Conservation (phyloP, 768 basidiomycete genomes). For the Pluteus cervinus region DNA sequence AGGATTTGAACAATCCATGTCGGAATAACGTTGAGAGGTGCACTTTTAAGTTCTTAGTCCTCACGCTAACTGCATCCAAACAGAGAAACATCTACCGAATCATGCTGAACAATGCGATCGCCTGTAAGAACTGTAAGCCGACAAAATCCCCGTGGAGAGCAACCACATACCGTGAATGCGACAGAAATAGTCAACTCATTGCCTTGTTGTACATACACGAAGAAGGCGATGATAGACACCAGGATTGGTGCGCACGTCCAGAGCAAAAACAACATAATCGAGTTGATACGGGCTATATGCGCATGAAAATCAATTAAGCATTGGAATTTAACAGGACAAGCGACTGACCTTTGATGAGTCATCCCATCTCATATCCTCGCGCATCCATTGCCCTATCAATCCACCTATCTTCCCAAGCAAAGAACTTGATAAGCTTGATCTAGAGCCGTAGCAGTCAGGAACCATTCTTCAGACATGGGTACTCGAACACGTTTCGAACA, state of each 20-base stretch:
- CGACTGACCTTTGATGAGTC: conserved; percentile 63
- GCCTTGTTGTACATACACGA: conserved; percentile 63
- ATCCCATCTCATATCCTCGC: conserved; percentile 63
- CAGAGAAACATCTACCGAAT: conserved; percentile 42
- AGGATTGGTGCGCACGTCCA: conserved; percentile 77
- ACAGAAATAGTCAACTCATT: conserved; percentile 41
- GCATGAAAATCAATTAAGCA: not conserved
- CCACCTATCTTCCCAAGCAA: conserved; percentile 79
- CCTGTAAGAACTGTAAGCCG: conserved; percentile 23
- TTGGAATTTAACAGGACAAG: not conserved
- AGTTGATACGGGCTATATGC: conserved; percentile 58
- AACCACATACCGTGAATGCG: conserved; percentile 3
- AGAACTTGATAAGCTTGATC: conserved; percentile 80
- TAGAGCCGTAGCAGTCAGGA: no score
- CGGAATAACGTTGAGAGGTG: conserved; percentile 76
- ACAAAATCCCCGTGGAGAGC: conserved; percentile 1
- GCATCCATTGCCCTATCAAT: conserved; percentile 58
- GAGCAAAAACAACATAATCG: conserved; percentile 60
- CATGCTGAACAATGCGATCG: conserved; percentile 84
- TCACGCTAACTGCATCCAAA: not conserved
- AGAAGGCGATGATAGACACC: conserved; percentile 78
- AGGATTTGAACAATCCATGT: conserved; percentile 74
- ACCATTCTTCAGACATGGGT: not conserved
- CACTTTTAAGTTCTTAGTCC: conserved; percentile 22
- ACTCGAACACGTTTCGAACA: not conserved